These are phyloP conservation scores for Penstemon davidsonii DNA, from an alignment of 257 asterid species.

Conservation along the genomic window DNA sequence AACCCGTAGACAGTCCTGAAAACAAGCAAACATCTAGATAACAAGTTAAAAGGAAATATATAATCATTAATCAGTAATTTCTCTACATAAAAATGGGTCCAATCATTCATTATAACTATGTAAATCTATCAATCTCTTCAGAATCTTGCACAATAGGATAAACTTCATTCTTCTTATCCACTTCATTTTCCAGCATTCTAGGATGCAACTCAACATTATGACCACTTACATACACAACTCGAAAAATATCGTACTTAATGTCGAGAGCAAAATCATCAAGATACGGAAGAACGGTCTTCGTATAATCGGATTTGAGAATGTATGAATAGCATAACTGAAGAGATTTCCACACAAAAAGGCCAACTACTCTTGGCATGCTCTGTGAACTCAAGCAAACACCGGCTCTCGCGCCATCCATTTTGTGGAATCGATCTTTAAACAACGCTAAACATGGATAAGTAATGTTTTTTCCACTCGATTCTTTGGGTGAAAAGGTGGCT, in stretches of 20 bases:
- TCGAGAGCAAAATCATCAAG: constrained; percentile 47
- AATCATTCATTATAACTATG: too few species aligned
- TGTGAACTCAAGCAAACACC: constrained; percentile 54
- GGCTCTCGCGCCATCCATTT: constrained; percentile 54
- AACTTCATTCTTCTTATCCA: constrained; percentile 15
- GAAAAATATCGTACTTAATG: constrained; percentile 60
- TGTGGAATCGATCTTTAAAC: constrained; percentile 47
- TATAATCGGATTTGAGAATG: constrained; percentile 43
- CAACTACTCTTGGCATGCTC: constrained; percentile 25
- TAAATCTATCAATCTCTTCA: too few species aligned
- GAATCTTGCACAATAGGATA: constrained; percentile 5
- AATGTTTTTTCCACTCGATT: neutral
- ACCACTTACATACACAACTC: constrained; percentile 51
- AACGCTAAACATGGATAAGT: constrained; percentile 46
- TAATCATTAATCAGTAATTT: too few species aligned
- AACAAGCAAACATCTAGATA: too few species aligned
- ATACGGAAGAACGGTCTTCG: constrained; percentile 42
- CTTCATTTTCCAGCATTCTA: constrained; percentile 27
- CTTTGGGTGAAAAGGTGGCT: constrained; percentile 29
- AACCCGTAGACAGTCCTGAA: too few species aligned
- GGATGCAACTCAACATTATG: constrained; percentile 23
- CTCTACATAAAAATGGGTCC: too few species aligned
- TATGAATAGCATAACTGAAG: constrained; percentile 53
- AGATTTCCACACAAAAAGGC: constrained; percentile 60
- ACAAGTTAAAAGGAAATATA: too few species aligned